Conservation (phyloP, 371 early-diverging fungal genomes). For the Mortierella sp. region DNA sequence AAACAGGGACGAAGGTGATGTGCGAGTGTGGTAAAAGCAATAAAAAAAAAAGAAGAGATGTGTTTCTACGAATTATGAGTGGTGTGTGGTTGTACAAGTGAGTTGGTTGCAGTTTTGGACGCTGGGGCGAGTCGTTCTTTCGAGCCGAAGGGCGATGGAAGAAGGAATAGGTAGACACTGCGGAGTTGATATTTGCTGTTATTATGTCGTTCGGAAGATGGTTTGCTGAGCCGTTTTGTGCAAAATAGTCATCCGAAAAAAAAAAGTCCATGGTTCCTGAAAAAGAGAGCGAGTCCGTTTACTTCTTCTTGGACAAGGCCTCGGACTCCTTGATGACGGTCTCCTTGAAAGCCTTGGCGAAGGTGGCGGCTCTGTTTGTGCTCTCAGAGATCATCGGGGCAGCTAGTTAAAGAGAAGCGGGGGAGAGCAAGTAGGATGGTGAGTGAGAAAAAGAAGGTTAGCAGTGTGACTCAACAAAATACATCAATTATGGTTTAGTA, state of each 20-base stretch:
- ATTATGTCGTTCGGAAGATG: neutral
- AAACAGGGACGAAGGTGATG: neutral
- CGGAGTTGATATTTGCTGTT: neutral
- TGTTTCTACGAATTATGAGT: neutral
- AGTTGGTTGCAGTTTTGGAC: neutral
- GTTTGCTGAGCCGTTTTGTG: neutral
- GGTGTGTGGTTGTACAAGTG: neutral
- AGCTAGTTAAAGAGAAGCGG: slow-evolving; percentile 12
- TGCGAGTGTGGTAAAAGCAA: neutral
- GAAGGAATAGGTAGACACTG: neutral
- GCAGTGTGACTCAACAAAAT: neutral
- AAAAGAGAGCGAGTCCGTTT: slow-evolving; percentile 8
- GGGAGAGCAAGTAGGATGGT: neutral
- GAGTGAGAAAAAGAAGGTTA: slow-evolving; percentile 2
- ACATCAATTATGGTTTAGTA: neutral
- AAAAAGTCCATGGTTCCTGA: neutral
- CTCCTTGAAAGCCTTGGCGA: slow-evolving; percentile 59
- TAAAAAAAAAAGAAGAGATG: neutral
- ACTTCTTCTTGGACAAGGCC: slow-evolving; percentile 53
- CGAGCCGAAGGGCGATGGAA: neutral
- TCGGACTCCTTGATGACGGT: slow-evolving; percentile 57
- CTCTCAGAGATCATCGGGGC: slow-evolving; percentile 41
- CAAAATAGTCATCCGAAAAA: neutral
- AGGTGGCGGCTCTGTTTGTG: slow-evolving; percentile 45
- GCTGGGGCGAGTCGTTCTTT: neutral